A percentile compares a stretch with the other conserved stretches of the same genome.
Evolutionary conservation across 2,329 filamentous ascomycete species (phyloP).

Genomic region (Pezicula carpinea): DNA sequence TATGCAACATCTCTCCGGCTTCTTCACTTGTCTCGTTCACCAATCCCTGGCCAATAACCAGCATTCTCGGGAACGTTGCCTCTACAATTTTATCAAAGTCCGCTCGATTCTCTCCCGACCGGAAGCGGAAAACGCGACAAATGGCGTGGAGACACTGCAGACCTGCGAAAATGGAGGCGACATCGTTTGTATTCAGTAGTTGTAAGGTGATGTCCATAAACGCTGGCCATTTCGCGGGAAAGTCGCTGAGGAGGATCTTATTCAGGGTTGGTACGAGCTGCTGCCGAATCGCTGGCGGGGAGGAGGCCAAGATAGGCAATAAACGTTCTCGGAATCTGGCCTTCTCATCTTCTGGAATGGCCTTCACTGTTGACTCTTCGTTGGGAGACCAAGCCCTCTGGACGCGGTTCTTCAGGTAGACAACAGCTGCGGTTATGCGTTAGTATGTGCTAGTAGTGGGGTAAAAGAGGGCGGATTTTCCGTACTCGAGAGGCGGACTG

Average conservation of each 20-base stretch:
- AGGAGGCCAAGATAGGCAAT: constrained; percentile 80
- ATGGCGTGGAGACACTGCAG: constrained; percentile 92
- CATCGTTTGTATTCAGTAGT: constrained; percentile 81
- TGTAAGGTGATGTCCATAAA: constrained; percentile 92
- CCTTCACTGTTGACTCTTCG: constrained; percentile 67
- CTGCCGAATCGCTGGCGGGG: constrained; percentile 76
- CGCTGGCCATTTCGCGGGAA: constrained; percentile 87
- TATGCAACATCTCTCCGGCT: constrained; percentile 92
- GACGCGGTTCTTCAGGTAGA: constrained; percentile 97
- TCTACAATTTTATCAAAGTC: constrained; percentile 96
- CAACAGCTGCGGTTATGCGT: constrained; percentile 61
- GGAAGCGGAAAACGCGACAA: constrained; percentile 94
- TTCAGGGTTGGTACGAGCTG: constrained; percentile 93
- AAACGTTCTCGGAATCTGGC: constrained; percentile 79
- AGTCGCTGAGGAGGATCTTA: constrained; percentile 94
- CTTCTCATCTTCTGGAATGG: constrained; percentile 88
- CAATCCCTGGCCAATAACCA: constrained; percentile 82
- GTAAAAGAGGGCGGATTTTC: constrained; percentile 24
- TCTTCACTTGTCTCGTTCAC: constrained; percentile 89
- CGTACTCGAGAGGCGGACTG: constrained; percentile 84
- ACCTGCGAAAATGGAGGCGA: constrained; percentile 83
- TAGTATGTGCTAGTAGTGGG: constrained; percentile 25
- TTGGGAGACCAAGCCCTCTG: constrained; percentile 82
- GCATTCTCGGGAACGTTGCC: constrained; percentile 80
- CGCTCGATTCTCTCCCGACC: constrained; percentile 69